These are phyloP conservation scores for Calonectria naviculata DNA, from an alignment of 2,329 filamentous ascomycete species.

Conservation along the genomic window DNA sequence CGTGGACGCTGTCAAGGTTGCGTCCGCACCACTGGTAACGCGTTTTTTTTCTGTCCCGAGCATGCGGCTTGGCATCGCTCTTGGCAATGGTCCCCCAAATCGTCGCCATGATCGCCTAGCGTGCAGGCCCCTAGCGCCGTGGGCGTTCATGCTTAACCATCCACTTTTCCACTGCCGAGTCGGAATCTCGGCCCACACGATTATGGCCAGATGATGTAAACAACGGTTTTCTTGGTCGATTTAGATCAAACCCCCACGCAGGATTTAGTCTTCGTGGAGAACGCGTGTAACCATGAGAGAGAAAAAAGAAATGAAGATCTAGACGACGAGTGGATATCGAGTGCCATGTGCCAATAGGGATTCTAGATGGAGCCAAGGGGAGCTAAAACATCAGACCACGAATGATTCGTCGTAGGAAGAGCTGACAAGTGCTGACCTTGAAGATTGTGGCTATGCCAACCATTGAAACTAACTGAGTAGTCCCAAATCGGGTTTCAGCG, in stretches of 20 bases:
- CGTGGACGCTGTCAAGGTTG: neutral
- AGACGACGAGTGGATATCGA: neutral
- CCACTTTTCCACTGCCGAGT: neutral
- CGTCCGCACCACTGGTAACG: neutral
- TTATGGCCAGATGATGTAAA: neutral
- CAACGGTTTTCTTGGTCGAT: neutral
- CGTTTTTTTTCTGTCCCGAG: neutral
- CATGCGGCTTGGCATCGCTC: neutral
- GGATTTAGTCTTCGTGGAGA: neutral
- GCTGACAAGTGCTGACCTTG: neutral
- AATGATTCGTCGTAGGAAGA: no score
- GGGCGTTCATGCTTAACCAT: neutral
- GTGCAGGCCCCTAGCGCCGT: neutral
- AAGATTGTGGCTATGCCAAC: neutral
- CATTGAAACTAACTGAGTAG: neutral
- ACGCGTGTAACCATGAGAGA: neutral
- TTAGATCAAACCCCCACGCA: neutral
- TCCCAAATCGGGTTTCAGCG: neutral
- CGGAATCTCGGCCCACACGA: slow-evolving; percentile 7
- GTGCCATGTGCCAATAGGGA: neutral
- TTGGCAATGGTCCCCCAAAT: neutral
- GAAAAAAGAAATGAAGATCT: no score
- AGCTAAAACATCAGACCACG: neutral
- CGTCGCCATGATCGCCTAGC: neutral
- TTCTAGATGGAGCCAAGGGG: neutral